Evolutionary conservation across 2,329 filamentous ascomycete genomes (phyloP).

Genomic region (Apiospora kogelbergensis): DNA sequence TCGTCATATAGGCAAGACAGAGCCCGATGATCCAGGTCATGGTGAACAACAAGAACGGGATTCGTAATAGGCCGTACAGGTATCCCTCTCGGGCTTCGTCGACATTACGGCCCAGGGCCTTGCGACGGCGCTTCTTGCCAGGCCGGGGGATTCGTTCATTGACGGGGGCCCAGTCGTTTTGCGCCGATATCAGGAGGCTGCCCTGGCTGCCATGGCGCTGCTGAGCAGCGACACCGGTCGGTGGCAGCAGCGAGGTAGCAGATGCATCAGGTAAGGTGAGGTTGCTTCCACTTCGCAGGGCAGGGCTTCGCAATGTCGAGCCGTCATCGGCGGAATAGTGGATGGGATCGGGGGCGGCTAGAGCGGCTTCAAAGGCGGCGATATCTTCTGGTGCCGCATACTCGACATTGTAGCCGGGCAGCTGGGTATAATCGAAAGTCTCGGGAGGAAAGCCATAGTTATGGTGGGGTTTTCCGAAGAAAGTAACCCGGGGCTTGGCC

Average conservation of each 20-base stretch:
- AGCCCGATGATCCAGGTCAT: slow-evolving; percentile 78
- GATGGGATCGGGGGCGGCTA: slow-evolving; percentile 76
- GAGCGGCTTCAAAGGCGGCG: slow-evolving; percentile 74
- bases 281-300: slow-evolving; percentile 39
- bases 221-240: slow-evolving; percentile 22
- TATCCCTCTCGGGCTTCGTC: slow-evolving; percentile 96
- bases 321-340: slow-evolving; percentile 59
- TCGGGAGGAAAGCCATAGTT: slow-evolving; percentile 60
- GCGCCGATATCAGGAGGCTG: slow-evolving; percentile 73
- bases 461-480: slow-evolving; percentile 27
- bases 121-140: slow-evolving; percentile 32
- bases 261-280: slow-evolving; percentile 41
- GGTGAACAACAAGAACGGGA: slow-evolving; percentile 82
- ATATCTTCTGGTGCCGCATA: slow-evolving; percentile 76
- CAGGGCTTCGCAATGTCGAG: slow-evolving; percentile 41
- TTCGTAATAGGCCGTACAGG: slow-evolving; percentile 85
- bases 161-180: slow-evolving; percentile 89
- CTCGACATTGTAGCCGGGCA: slow-evolving; percentile 79
- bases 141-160: slow-evolving; percentile 12
- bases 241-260: slow-evolving; percentile 34
- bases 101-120: slow-evolving; percentile 58
- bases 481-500: slow-evolving; percentile 10
- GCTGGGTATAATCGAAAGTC: slow-evolving; percentile 64
- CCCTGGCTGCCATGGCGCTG: slow-evolving; percentile 35
- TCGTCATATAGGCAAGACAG: slow-evolving; percentile 72